phyloP scores from a whole-genome alignment of 495 filamentous ascomycete genomes.

The Podospora pseudoanserina region DNA sequence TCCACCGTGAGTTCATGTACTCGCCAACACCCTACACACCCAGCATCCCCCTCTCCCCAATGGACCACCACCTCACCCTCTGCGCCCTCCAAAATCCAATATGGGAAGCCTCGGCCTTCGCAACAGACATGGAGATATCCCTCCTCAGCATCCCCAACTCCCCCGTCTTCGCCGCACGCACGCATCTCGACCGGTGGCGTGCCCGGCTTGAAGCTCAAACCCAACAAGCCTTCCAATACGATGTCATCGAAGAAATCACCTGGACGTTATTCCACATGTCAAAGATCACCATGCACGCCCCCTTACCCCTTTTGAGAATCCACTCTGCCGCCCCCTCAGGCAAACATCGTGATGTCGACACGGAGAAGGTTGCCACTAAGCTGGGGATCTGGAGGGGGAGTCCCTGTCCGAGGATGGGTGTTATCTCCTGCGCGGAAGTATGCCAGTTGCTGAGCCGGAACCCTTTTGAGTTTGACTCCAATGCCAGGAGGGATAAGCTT shows the following conservation, averaged over 20 bases:
- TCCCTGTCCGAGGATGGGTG: constrained; percentile 20
- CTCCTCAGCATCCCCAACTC: background rate
- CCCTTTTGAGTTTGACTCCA: background rate
- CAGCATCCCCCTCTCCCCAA: background rate
- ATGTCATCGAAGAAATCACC: constrained; percentile 22
- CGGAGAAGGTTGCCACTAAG: constrained; percentile 22
- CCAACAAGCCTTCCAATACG: background rate
- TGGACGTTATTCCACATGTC: constrained; percentile 31
- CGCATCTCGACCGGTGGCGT: background rate
- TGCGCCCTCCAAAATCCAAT: constrained; percentile 28
- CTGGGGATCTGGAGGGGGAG: constrained; percentile 27
- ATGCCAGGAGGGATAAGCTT: background rate
- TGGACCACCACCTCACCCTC: constrained; percentile 33
- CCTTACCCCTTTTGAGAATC: constrained; percentile 26
- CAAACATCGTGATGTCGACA: background rate
- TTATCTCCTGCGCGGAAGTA: constrained; percentile 31
- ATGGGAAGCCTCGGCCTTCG: constrained; percentile 27
- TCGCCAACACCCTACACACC: background rate
- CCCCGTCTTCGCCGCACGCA: background rate
- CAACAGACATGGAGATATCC: background rate
- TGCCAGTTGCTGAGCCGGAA: constrained; percentile 20
- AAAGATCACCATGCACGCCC: constrained; percentile 28
- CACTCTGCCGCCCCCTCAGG: constrained; percentile 22
- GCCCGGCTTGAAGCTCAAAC: background rate
- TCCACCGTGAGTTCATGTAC: background rate